phyloP scores from a whole-genome alignment of 2,329 filamentous ascomycete genomes.

The Fusarium scirpi region DNA sequence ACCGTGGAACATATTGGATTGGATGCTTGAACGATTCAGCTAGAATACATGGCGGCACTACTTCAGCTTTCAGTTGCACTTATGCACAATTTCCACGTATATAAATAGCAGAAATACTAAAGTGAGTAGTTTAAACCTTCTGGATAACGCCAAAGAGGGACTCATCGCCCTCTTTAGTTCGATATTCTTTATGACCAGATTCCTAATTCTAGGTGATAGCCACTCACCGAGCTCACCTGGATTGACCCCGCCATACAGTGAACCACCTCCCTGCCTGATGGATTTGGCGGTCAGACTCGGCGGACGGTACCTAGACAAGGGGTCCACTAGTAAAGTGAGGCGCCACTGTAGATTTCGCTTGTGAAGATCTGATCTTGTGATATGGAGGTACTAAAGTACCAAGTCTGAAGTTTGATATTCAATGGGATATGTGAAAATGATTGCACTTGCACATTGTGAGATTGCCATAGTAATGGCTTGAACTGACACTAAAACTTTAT shows the following conservation, averaged over 20 bases:
- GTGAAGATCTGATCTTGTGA: constrained; percentile 6
- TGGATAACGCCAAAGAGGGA: not conserved
- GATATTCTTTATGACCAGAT: not conserved
- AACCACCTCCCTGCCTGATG: not conserved
- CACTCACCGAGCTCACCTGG: constrained; percentile 26
- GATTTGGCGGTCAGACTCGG: constrained; percentile 30
- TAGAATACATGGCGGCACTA: constrained; percentile 8
- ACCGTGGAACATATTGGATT: not conserved
- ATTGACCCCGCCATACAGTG: constrained; percentile 3
- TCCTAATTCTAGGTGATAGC: not conserved
- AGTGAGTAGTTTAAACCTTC: not conserved
- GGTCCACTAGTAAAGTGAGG: constrained; percentile 20
- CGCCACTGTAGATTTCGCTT: constrained; percentile 21
- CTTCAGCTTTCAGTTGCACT: not conserved
- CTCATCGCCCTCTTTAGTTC: not conserved
- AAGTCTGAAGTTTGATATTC: not conserved
- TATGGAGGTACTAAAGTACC: not conserved
- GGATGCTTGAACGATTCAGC: not conserved
- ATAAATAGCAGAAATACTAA: not conserved
- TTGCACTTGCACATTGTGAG: not conserved
- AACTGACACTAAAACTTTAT: not conserved
- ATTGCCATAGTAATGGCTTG: not conserved
- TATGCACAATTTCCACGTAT: not conserved
- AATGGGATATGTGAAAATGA: not conserved
- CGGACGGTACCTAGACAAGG: not conserved